Conservation (phyloP, 768 basidiomycete genomes). For the Albatrellus ellisii region DNA sequence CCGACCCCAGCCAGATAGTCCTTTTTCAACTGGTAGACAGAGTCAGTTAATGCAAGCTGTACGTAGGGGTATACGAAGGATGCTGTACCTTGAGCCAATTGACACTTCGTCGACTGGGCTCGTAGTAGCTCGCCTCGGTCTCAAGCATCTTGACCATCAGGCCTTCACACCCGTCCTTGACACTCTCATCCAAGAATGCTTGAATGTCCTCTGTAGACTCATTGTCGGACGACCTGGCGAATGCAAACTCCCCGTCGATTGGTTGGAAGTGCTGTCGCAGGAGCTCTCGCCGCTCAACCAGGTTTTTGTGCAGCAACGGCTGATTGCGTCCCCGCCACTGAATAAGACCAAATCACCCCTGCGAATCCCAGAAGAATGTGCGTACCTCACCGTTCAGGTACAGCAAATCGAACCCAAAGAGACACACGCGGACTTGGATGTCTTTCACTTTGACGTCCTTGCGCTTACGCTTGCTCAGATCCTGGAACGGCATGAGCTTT, state of each 20-base stretch:
- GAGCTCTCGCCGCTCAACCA: conserved; percentile 65
- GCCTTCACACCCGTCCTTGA: conserved; percentile 97
- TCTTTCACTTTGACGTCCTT: conserved; percentile 98
- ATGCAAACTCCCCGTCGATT: conserved; percentile 84
- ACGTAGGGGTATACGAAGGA: background rate
- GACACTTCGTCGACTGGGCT: conserved; percentile 88
- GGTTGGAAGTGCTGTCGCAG: conserved; percentile 68
- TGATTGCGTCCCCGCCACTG: conserved; percentile 19
- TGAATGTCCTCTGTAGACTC: conserved; percentile 92
- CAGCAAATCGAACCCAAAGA: conserved; percentile 94
- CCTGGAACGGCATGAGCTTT: conserved; percentile 95
- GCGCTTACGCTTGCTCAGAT: conserved; percentile 84
- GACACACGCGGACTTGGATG: conserved; percentile 90
- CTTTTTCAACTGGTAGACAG: conserved; percentile 71
- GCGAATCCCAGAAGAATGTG: background rate
- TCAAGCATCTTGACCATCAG: conserved; percentile 99
- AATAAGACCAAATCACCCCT: no score
- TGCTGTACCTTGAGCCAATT: conserved; percentile 92
- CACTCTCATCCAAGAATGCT: conserved; percentile 86
- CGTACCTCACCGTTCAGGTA: conserved; percentile 92
- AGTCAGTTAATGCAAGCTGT: background rate
- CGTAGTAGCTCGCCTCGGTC: conserved; percentile 83
- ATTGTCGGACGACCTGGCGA: conserved; percentile 83
- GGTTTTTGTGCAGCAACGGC: conserved; percentile 70
- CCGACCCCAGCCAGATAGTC: conserved; percentile 95